Evolutionary conservation across 2,329 filamentous ascomycete species (phyloP).

Genomic region (Cryphonectria nitschkei): DNA sequence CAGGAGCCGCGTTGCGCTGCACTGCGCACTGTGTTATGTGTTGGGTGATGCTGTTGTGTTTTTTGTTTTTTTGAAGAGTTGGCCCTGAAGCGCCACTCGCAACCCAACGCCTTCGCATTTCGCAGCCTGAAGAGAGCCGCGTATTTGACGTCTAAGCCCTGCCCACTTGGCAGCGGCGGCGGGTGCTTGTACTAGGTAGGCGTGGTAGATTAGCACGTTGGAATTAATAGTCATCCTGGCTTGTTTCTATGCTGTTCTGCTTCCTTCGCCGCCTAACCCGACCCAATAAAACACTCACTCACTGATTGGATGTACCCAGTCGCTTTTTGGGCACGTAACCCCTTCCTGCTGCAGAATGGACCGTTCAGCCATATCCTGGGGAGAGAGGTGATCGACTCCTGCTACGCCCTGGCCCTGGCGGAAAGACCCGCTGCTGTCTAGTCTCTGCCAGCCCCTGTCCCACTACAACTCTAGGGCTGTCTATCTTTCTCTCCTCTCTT

Average conservation of each 20-base stretch:
- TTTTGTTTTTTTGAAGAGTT: neutral
- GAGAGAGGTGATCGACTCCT: constrained; percentile 6
- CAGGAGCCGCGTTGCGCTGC: neutral
- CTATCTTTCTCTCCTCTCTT: too few relatives aligned
- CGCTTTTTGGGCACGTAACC: neutral
- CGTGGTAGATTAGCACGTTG: constrained; percentile 5
- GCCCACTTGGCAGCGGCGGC: neutral
- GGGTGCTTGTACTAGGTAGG: neutral
- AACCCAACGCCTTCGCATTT: neutral
- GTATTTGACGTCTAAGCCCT: neutral
- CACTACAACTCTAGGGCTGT: neutral
- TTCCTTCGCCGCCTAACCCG: constrained; percentile 18
- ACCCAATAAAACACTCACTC: neutral
- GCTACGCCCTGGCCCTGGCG: neutral
- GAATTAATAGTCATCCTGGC: constrained; percentile 11
- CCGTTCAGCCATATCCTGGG: neutral
- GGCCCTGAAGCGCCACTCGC: neutral
- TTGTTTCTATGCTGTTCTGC: constrained; percentile 9
- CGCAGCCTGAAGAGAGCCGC: neutral
- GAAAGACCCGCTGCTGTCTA: constrained; percentile 1
- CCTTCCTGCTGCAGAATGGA: neutral
- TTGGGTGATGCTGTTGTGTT: neutral
- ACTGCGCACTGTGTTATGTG: neutral
- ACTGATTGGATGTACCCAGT: constrained; percentile 1
- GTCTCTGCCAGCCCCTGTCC: neutral